Conservation (phyloP, 2,329 filamentous ascomycete species). For the Trichophaea hybrida region DNA sequence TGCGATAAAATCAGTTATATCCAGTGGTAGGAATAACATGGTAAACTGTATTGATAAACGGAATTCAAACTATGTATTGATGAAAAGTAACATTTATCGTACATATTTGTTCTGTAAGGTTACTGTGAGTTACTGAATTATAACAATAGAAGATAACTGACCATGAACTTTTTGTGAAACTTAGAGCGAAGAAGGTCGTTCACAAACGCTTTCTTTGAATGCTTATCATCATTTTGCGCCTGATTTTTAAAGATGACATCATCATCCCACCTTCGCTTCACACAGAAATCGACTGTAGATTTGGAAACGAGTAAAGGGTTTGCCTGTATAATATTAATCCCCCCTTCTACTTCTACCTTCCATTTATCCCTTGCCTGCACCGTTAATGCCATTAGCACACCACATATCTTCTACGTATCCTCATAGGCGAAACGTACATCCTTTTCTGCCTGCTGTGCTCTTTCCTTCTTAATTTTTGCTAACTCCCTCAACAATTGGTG, state of each 20-base stretch:
- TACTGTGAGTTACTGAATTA: not conserved
- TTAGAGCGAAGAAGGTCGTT: conserved; percentile 54
- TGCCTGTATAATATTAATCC: conserved; percentile 76
- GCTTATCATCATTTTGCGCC: conserved; percentile 81
- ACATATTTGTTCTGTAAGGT: conserved; percentile 36
- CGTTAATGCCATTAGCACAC: not conserved
- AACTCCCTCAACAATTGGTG: conserved; percentile 84
- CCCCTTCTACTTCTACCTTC: conserved; percentile 68
- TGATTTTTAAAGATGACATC: conserved; percentile 99
- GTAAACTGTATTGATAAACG: not conserved
- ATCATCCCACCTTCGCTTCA: conserved; percentile 92
- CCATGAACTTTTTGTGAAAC: conserved; percentile 97
- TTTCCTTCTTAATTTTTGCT: conserved; percentile 81
- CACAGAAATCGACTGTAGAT: conserved; percentile 61
- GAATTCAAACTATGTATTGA: not conserved
- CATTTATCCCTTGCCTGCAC: conserved; percentile 59
- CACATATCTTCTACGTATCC: conserved; percentile 6
- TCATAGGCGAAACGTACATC: conserved; percentile 36
- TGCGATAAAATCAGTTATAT: not conserved
- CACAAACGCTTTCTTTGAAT: conserved; percentile 85
- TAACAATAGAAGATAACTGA: conserved; percentile 29
- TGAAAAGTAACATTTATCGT: conserved; percentile 29
- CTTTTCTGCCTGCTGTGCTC: conserved; percentile 64
- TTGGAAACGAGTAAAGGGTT: conserved; percentile 72
- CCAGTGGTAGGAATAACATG: not conserved